Percentiles rank a stretch among this genome's conserved stretches.
phyloP scores from a whole-genome alignment of 2,329 filamentous ascomycete species.

The Monilinia aucupariae region DNA sequence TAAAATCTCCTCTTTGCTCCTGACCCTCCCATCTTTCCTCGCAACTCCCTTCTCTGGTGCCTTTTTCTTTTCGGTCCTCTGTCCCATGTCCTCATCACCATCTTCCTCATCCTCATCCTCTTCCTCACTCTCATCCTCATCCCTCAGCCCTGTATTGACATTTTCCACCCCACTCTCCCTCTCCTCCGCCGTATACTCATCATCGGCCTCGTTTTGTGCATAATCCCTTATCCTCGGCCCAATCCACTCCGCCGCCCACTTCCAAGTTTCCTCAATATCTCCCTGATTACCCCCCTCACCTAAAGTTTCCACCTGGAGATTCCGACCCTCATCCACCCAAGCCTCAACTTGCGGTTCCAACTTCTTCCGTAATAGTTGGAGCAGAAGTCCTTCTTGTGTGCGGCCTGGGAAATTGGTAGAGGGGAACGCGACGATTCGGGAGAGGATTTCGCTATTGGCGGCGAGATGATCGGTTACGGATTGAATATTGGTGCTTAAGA shows the following conservation, averaged over 20 bases:
- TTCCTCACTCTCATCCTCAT: slow-evolving; percentile 52
- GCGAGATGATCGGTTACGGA: slow-evolving; percentile 60
- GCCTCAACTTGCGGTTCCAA: slow-evolving; percentile 72
- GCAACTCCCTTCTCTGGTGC: slow-evolving; percentile 13
- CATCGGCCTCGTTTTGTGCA: slow-evolving; percentile 46
- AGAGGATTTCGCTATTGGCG: slow-evolving; percentile 62
- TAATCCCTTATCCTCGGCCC: slow-evolving; percentile 41
- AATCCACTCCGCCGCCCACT: slow-evolving; percentile 38
- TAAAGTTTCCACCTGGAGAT: slow-evolving; percentile 34
- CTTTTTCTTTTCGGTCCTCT: slow-evolving; percentile 25
- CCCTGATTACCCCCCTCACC: slow-evolving; percentile 35
- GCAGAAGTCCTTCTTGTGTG: slow-evolving; percentile 60
- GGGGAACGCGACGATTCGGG: slow-evolving; percentile 67
- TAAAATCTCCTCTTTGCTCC: slow-evolving; percentile 42
- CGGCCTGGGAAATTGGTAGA: slow-evolving; percentile 68
- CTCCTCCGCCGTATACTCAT: slow-evolving; percentile 69
- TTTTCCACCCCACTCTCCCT: slow-evolving; percentile 59
- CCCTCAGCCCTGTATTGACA: slow-evolving; percentile 65
- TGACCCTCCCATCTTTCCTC: slow-evolving; percentile 24
- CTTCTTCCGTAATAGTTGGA: slow-evolving; percentile 74
- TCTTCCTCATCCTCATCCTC: slow-evolving; percentile 42
- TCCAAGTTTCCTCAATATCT: slow-evolving; percentile 56
- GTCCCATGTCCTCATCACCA: slow-evolving; percentile 50
- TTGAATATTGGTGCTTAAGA: slow-evolving; percentile 65
- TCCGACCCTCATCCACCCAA: slow-evolving; percentile 60